Evolutionary conservation across 148 eudicot genomes (phyloP).

Genomic region (Polygonum maritimum): DNA sequence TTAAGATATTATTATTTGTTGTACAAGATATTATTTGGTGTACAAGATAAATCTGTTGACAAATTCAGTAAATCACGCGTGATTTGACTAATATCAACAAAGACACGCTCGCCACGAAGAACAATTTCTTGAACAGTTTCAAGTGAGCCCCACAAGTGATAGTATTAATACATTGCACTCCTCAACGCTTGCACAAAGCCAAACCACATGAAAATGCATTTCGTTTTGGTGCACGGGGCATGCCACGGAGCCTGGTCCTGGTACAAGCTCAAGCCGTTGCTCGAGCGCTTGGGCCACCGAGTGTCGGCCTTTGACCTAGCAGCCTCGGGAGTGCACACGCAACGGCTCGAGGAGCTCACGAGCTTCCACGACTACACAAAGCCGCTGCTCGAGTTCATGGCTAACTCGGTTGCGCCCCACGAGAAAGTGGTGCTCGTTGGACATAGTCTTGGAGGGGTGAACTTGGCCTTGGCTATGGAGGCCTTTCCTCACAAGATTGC

Average conservation of each 20-base stretch:
- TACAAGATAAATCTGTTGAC: no score
- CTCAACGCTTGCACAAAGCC: not conserved
- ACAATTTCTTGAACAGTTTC: not conserved
- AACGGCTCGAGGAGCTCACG: slow-evolving; percentile 13
- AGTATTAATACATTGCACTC: no score
- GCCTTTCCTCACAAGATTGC: slow-evolving; percentile 14
- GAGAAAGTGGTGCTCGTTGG: slow-evolving; percentile 24
- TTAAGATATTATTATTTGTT: no score
- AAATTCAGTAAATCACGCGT: no score
- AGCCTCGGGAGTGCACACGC: slow-evolving; percentile 19
- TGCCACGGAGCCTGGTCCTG: slow-evolving; percentile 32
- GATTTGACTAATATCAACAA: no score
- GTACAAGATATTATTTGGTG: no score
- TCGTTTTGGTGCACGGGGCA: slow-evolving; percentile 23
- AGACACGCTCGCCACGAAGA: no score
- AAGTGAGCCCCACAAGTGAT: not conserved
- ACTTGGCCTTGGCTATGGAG: slow-evolving; percentile 24
- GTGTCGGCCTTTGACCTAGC: slow-evolving; percentile 23
- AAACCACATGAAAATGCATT: slow-evolving; percentile 12
- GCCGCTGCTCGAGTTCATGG: slow-evolving; percentile 26
- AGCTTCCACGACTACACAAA: slow-evolving; percentile 19
- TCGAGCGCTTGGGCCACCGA: slow-evolving; percentile 20
- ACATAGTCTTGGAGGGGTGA: slow-evolving; percentile 26
- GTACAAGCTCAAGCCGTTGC: slow-evolving; percentile 24
- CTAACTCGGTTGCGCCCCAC: slow-evolving; percentile 3